Conservation (phyloP, 257 asterid genomes). For the Ocimum tenuiflorum region DNA sequence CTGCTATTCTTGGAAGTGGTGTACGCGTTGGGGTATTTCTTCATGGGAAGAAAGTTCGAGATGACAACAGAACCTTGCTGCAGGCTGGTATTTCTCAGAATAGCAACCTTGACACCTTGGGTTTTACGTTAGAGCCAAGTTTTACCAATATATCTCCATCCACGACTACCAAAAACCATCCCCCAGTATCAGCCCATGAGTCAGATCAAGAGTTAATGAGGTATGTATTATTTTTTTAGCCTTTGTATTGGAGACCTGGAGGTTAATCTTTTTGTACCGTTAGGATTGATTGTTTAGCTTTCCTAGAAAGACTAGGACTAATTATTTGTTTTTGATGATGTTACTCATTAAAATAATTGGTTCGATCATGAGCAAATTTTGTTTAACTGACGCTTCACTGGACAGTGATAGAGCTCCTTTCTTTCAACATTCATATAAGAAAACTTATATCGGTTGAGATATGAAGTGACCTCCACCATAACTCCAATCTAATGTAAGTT, state of each 20-base stretch:
- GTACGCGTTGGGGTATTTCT: constrained; percentile 64
- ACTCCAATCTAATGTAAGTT: too few relatives aligned
- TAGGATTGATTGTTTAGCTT: neutral
- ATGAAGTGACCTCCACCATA: too few relatives aligned
- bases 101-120: constrained; percentile 47
- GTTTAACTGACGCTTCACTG: too few relatives aligned
- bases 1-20: constrained; percentile 55
- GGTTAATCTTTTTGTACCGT: neutral
- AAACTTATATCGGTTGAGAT: too few relatives aligned
- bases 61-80: constrained; percentile 56
- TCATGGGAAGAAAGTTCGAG: constrained; percentile 69
- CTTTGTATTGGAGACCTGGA: neutral
- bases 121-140: constrained; percentile 60
- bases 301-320: too few relatives aligned
- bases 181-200: constrained; percentile 26
- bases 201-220: constrained; percentile 30
- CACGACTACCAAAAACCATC: constrained; percentile 21
- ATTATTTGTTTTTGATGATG: too few relatives aligned
- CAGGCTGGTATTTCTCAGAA: constrained; percentile 65
- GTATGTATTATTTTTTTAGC: constrained; percentile 22
- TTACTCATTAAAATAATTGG: too few relatives aligned
- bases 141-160: constrained; percentile 28
- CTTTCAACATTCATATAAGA: too few relatives aligned
- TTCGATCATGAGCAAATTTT: too few relatives aligned
- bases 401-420: too few relatives aligned